A percentile compares a stretch with the other conserved stretches of the same genome.
phyloP scores from a whole-genome alignment of 2,329 filamentous ascomycete species.

The Aspergillus caelatus region DNA sequence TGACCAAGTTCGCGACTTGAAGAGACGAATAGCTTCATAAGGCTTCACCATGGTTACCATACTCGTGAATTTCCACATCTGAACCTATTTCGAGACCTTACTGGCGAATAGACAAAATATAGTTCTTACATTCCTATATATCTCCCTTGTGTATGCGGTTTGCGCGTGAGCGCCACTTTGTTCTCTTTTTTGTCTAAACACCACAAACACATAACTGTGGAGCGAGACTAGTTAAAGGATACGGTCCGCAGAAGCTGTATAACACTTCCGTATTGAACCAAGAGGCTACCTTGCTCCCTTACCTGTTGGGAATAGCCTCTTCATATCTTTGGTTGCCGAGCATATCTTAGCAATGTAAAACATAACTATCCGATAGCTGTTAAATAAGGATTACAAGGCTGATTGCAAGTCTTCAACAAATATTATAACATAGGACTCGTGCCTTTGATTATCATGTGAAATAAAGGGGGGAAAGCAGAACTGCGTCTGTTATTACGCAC shows the following conservation, averaged over 20 bases:
- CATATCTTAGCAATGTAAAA: neutral
- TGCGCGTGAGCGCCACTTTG: neutral
- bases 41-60: neutral
- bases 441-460: neutral
- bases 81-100: neutral
- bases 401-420: neutral
- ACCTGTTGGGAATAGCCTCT: neutral
- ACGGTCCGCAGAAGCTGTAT: neutral
- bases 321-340: neutral
- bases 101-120: neutral
- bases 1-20: slow-evolving; percentile 70
- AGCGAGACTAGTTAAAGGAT: neutral
- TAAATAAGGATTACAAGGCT: neutral
- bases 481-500: neutral
- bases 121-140: neutral
- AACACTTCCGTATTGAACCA: neutral
- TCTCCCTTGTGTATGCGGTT: neutral
- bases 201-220: neutral
- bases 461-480: neutral
- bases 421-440: neutral
- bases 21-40: slow-evolving; percentile 41
- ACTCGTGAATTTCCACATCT: neutral
- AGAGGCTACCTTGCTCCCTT: neutral
- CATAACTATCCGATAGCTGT: neutral
- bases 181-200: neutral